Conservation (phyloP, 2,329 filamentous ascomycete genomes). For the Leptographium lundbergii region DNA sequence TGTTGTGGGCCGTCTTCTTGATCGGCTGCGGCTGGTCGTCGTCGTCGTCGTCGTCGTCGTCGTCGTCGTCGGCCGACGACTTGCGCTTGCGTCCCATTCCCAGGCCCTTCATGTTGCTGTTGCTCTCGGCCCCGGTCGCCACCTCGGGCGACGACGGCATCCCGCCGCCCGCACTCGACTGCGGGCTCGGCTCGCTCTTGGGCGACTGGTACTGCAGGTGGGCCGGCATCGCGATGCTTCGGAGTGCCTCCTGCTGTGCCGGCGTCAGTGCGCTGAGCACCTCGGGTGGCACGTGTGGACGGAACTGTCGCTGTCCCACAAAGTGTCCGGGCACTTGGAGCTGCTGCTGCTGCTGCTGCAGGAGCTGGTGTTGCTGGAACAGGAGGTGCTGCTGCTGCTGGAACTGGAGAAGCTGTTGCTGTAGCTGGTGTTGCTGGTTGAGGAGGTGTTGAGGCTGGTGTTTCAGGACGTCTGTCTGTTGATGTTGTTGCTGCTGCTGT, state of each 20-base stretch:
- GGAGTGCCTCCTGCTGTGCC: constrained; percentile 47
- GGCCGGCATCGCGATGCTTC: constrained; percentile 51
- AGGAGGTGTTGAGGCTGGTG: no score
- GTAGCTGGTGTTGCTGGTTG: background rate
- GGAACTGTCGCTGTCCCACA: constrained; percentile 15
- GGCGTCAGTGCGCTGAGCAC: constrained; percentile 35
- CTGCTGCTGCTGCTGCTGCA: constrained; percentile 9
- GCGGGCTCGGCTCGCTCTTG: constrained; percentile 44
- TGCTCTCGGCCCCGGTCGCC: constrained; percentile 20
- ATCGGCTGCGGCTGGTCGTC: constrained; percentile 41
- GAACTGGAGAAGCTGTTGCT: background rate
- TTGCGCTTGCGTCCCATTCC: constrained; percentile 52
- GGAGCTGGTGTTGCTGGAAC: constrained; percentile 3
- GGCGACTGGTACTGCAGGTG: constrained; percentile 49
- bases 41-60: constrained; percentile 48
- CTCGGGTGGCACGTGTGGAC: constrained; percentile 19
- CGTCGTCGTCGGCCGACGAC: constrained; percentile 47
- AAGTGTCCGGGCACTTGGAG: constrained; percentile 16
- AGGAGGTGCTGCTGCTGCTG: constrained; percentile 3
- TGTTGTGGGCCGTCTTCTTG: constrained; percentile 95
- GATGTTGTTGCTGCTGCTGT: background rate
- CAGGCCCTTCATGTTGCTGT: constrained; percentile 19
- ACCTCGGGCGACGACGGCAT: constrained; percentile 45
- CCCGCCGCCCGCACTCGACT: constrained; percentile 35
- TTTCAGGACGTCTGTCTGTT: no score